phyloP scores from a whole-genome alignment of 2,329 filamentous ascomycete species.

The Aspergillus hiratsukae region DNA sequence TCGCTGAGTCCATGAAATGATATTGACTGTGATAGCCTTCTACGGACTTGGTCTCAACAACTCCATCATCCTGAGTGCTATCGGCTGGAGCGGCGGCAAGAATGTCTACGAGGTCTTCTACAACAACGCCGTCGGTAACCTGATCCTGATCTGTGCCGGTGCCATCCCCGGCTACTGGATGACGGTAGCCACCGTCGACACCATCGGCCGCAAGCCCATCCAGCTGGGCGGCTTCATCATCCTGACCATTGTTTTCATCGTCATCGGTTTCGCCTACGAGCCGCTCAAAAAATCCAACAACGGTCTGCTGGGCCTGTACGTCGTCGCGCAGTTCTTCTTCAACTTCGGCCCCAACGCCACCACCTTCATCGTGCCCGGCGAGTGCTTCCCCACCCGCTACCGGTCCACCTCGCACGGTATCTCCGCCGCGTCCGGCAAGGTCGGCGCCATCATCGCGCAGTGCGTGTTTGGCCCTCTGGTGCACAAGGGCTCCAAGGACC shows the following conservation, averaged over 20 bases:
- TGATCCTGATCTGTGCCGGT: slow-evolving; percentile 73
- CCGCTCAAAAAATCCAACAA: slow-evolving; percentile 31
- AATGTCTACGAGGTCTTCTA: slow-evolving; percentile 66
- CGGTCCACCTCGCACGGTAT: slow-evolving; percentile 62
- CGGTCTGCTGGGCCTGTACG: slow-evolving; percentile 57
- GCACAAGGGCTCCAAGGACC: slow-evolving; percentile 51
- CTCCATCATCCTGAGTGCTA: slow-evolving; percentile 64
- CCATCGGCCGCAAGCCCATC: slow-evolving; percentile 71
- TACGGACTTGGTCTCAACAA: slow-evolving; percentile 73
- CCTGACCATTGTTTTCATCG: slow-evolving; percentile 58
- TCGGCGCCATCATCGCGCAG: slow-evolving; percentile 65
- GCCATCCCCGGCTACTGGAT: slow-evolving; percentile 81
- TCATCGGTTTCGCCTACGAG: slow-evolving; percentile 58
- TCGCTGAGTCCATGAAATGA: slow-evolving; percentile 12
- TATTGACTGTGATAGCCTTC: slow-evolving; percentile 43
- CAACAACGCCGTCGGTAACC: slow-evolving; percentile 72
- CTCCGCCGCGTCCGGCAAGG: slow-evolving; percentile 62
- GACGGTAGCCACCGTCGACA: slow-evolving; percentile 69
- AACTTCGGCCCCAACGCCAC: slow-evolving; percentile 54
- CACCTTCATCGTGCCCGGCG: slow-evolving; percentile 61
- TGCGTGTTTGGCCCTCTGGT: slow-evolving; percentile 61
- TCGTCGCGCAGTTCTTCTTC: slow-evolving; percentile 60
- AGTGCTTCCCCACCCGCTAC: slow-evolving; percentile 62
- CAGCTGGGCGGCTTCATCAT: slow-evolving; percentile 60
- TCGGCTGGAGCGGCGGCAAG: slow-evolving; percentile 63